Conservation (phyloP, 352 stramenopile species). For the Hyaloperonospora arabidopsidis region DNA sequence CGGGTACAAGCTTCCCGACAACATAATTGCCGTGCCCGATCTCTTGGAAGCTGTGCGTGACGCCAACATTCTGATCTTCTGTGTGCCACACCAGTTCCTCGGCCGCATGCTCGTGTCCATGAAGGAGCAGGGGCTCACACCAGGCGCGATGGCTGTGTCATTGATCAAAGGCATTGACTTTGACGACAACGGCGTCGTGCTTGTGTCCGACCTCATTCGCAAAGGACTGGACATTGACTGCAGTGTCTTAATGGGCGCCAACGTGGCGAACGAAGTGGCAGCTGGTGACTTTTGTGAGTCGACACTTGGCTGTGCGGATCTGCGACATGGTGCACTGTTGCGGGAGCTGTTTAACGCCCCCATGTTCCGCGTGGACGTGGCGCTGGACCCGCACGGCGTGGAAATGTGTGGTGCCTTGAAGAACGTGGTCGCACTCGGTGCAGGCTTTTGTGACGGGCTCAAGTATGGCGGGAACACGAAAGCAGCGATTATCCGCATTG, state of each 20-base stretch:
- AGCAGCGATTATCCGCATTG: slow-evolving; percentile 93
- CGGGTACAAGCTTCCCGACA: slow-evolving; percentile 87
- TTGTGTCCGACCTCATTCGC: slow-evolving; percentile 87
- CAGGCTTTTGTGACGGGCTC: slow-evolving; percentile 95
- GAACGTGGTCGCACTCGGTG: slow-evolving; percentile 95
- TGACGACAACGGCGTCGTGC: slow-evolving; percentile 68
- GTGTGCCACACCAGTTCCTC: slow-evolving; percentile 94
- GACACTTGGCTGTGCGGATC: slow-evolving; percentile 86
- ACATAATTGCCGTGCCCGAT: slow-evolving; percentile 90
- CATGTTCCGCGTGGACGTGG: slow-evolving; percentile 91
- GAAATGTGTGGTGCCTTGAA: slow-evolving; percentile 96
- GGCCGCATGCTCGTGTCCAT: slow-evolving; percentile 85
- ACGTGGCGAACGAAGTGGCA: slow-evolving; percentile 95
- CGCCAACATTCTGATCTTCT: slow-evolving; percentile 94
- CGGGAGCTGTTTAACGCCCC: slow-evolving; percentile 71
- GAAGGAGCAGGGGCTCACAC: slow-evolving; percentile 63
- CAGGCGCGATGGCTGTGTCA: slow-evolving; percentile 74
- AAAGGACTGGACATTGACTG: slow-evolving; percentile 80
- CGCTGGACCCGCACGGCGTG: slow-evolving; percentile 88
- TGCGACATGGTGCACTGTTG: slow-evolving; percentile 61
- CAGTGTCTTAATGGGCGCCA: slow-evolving; percentile 95
- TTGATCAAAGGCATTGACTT: slow-evolving; percentile 90
- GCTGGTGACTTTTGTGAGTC: slow-evolving; percentile 93
- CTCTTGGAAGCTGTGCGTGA: slow-evolving; percentile 83
- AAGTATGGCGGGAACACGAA: slow-evolving; percentile 96